Percentiles rank a stretch among this genome's conserved stretches.
Conservation (phyloP, 306 rosid species). For the Corylus avellana region DNA sequence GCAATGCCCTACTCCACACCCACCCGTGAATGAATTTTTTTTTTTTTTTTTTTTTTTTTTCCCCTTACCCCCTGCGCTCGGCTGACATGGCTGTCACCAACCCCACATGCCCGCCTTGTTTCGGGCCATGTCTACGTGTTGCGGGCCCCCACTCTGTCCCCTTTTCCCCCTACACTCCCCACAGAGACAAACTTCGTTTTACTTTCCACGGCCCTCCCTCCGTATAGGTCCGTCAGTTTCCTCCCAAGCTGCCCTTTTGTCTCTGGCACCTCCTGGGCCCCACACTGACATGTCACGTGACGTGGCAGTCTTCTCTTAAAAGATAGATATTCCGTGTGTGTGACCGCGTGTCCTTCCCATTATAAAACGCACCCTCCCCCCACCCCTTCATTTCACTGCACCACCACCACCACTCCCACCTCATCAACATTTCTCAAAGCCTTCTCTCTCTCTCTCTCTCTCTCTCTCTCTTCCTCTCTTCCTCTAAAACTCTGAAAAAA, state of each 20-base stretch:
- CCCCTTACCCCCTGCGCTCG: neutral
- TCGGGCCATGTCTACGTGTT: slow-evolving; percentile 45
- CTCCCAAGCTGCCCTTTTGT: slow-evolving; percentile 13
- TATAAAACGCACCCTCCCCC: slow-evolving; percentile 6
- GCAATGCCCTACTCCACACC: neutral
- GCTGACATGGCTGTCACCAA: slow-evolving; percentile 41
- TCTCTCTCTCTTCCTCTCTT: neutral
- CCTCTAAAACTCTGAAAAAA: neutral
- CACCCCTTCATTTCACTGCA: slow-evolving; percentile 6
- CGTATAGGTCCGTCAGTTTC: slow-evolving; percentile 24
- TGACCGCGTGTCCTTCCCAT: neutral
- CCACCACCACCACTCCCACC: neutral
- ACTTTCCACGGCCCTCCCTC: slow-evolving; percentile 13
- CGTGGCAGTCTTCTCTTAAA: slow-evolving; percentile 25
- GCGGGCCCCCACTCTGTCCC: slow-evolving; percentile 45
- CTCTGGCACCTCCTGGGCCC: neutral
- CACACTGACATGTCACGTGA: slow-evolving; percentile 18
- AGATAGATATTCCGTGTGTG: neutral
- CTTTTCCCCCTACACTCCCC: slow-evolving; percentile 23
- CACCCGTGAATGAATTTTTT: too few relatives aligned
- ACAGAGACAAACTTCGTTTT: neutral
- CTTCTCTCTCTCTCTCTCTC: neutral
- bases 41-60: too few relatives aligned
- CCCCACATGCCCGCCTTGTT: slow-evolving; percentile 48
- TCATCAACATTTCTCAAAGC: too few relatives aligned